A percentile compares a stretch with the other conserved stretches of the same genome.
These are phyloP conservation scores for Botrytis porri DNA, from an alignment of 2,329 filamentous ascomycete genomes.

Conservation along the genomic window DNA sequence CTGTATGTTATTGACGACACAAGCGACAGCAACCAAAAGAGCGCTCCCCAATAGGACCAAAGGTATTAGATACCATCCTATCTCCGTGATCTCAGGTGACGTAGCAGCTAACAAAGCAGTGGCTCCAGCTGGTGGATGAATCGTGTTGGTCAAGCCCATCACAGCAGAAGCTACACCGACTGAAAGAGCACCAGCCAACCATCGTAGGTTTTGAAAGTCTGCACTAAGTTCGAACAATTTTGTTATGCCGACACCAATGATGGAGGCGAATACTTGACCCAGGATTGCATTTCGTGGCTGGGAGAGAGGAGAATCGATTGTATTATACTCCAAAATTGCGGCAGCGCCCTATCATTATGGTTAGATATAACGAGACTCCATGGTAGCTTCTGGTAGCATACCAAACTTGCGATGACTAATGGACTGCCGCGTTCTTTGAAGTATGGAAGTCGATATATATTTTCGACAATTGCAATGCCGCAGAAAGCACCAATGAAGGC, in stretches of 20 bases:
- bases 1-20: slow-evolving; percentile 68
- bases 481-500: slow-evolving; percentile 63
- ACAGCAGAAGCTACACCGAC: slow-evolving; percentile 60
- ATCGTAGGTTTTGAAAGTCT: slow-evolving; percentile 52
- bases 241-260: slow-evolving; percentile 58
- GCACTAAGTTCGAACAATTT: slow-evolving; percentile 59
- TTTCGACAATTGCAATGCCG: slow-evolving; percentile 58
- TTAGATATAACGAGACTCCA: background rate
- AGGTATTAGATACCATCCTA: slow-evolving; percentile 69
- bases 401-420: slow-evolving; percentile 67
- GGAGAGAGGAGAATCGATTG: slow-evolving; percentile 67
- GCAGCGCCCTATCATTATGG: slow-evolving; percentile 54
- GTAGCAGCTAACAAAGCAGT: slow-evolving; percentile 68
- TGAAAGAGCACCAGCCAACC: slow-evolving; percentile 62
- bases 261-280: slow-evolving; percentile 62
- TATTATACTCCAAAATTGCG: slow-evolving; percentile 71
- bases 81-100: slow-evolving; percentile 48
- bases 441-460: slow-evolving; percentile 50
- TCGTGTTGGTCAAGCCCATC: slow-evolving; percentile 69
- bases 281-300: slow-evolving; percentile 69
- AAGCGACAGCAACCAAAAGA: slow-evolving; percentile 60
- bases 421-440: slow-evolving; percentile 54
- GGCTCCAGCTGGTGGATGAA: slow-evolving; percentile 72
- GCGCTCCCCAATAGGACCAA: slow-evolving; percentile 58
- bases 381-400: slow-evolving; percentile 44